Conservation (phyloP, 225 moss, liverwort and hornwort genomes). For the Bryum argenteum region DNA sequence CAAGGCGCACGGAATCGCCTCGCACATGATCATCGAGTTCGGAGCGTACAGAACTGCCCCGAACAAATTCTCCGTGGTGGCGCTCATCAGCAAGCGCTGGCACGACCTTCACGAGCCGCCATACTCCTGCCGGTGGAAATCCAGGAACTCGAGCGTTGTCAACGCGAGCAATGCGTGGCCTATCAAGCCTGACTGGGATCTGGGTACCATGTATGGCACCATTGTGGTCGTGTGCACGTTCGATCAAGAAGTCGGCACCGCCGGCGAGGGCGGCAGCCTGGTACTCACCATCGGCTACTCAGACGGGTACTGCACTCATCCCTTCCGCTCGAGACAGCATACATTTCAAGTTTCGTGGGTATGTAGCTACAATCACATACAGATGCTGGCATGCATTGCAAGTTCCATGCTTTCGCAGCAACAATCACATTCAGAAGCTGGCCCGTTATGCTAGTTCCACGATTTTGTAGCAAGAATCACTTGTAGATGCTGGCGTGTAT, state of each 20-base stretch:
- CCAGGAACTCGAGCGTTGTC: neutral
- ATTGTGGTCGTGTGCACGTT: conserved; percentile 40
- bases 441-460: no score
- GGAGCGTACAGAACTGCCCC: conserved; percentile 42
- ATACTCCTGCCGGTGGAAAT: conserved; percentile 39
- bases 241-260: conserved; percentile 19
- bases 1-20: conserved; percentile 35
- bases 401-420: no score
- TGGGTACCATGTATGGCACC: conserved; percentile 30
- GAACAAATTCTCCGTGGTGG: conserved; percentile 28
- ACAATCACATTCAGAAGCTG: no score
- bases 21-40: conserved; percentile 44
- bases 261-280: conserved; percentile 29
- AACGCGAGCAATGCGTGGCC: conserved; percentile 11
- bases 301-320: conserved; percentile 7
- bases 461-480: no score
- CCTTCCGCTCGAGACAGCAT: no score
- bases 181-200: conserved; percentile 40
- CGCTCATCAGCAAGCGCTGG: conserved; percentile 28
- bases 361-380: no score
- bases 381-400: no score
- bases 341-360: no score
- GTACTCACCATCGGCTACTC: conserved; percentile 22
- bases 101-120: conserved; percentile 24
- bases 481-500: no score